Percentiles rank a stretch among this genome's conserved stretches.
Evolutionary conservation across 2,329 filamentous ascomycete species (phyloP).

Genomic region (Ophiostoma pallidulum): DNA sequence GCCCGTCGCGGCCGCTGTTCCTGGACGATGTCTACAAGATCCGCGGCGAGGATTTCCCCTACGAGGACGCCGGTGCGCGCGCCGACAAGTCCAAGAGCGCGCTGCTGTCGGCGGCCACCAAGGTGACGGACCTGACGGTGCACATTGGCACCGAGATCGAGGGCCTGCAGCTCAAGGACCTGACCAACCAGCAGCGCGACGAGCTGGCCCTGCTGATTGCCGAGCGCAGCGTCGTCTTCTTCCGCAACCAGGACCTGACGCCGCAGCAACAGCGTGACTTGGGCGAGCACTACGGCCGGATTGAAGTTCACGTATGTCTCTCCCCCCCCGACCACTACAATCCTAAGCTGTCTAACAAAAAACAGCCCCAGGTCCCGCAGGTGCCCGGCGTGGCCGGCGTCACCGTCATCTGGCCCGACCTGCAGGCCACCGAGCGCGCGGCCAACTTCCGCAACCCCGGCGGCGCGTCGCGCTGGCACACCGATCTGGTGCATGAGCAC

Average conservation of each 20-base stretch:
- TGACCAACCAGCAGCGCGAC: constrained; percentile 49
- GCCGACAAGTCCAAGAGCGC: constrained; percentile 56
- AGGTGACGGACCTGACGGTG: constrained; percentile 51
- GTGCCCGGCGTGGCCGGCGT: constrained; percentile 58
- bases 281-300: constrained; percentile 53
- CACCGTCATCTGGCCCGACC: constrained; percentile 60
- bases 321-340: too few species aligned
- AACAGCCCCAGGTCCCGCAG: constrained; percentile 62
- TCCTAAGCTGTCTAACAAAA: too few species aligned
- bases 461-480: constrained; percentile 60
- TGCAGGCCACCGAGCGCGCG: constrained; percentile 50
- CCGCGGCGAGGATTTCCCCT: constrained; percentile 43
- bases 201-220: constrained; percentile 54
- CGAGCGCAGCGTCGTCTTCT: constrained; percentile 57
- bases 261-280: constrained; percentile 55
- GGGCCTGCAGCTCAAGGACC: constrained; percentile 52
- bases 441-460: constrained; percentile 58
- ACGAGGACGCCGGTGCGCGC: constrained; percentile 52
- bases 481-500: constrained; percentile 60
- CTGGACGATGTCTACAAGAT: constrained; percentile 62
- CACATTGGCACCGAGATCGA: constrained; percentile 58
- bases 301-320: constrained; percentile 63
- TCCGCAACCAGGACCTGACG: constrained; percentile 51
- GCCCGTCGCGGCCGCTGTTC: constrained; percentile 56
- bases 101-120: constrained; percentile 50